Evolutionary conservation across 345 rosid genomes (phyloP).

Genomic region (Psidium friedrichsthalianum): DNA sequence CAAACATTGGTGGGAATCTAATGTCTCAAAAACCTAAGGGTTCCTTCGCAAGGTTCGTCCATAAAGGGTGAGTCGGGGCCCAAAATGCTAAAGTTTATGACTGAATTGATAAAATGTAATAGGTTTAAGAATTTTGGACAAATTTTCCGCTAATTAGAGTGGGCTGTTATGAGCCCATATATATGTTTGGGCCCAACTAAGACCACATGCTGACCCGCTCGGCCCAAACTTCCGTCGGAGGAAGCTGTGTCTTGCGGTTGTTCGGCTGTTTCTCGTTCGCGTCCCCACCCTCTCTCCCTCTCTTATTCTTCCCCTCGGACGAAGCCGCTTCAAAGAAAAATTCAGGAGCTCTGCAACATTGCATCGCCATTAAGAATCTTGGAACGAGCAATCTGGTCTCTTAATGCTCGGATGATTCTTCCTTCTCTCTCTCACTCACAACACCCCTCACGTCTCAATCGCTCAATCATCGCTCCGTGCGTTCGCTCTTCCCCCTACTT

Average conservation of each 20-base stretch:
- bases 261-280: background rate
- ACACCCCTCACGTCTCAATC: background rate
- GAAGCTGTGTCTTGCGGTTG: background rate
- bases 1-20: too few species aligned
- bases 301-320: background rate
- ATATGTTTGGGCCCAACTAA: background rate
- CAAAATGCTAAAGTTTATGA: too few species aligned
- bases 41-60: too few species aligned
- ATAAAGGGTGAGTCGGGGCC: too few species aligned
- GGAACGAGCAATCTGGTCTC: background rate
- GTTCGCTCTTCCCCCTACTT: background rate
- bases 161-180: background rate
- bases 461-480: background rate
- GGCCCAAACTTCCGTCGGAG: background rate
- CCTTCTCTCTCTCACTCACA: background rate
- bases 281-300: background rate
- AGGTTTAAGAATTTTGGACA: too few species aligned
- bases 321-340: too few species aligned
- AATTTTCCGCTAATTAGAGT: too few species aligned
- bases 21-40: too few species aligned
- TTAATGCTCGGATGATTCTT: background rate
- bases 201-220: fast-evolving
- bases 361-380: background rate
- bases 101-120: too few species aligned
- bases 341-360: background rate